Evolutionary conservation across 1,284 basidiomycete species (phyloP).

Genomic region (Apiotrichum brassicae): DNA sequence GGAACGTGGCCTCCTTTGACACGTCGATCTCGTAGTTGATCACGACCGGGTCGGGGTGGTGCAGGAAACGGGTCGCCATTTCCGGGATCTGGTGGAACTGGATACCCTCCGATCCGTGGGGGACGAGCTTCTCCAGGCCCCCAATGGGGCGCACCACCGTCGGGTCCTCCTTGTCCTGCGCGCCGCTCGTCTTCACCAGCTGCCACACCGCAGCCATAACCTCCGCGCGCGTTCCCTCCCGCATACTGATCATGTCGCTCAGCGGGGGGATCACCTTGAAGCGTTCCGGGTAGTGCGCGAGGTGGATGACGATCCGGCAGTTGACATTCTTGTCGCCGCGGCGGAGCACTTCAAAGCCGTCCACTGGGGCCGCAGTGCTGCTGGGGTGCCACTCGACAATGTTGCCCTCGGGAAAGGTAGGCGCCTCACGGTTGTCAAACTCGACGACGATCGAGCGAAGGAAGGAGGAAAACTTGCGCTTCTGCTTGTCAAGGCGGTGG

Average conservation of each 20-base stretch:
- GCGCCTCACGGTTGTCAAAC: constrained; percentile 69
- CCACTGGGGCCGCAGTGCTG: constrained; percentile 59
- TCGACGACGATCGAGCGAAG: constrained; percentile 81
- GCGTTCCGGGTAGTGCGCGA: constrained; percentile 80
- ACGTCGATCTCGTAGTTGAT: constrained; percentile 59
- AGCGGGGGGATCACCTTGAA: constrained; percentile 76
- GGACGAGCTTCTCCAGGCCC: constrained; percentile 54
- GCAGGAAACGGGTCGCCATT: constrained; percentile 70
- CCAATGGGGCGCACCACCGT: constrained; percentile 71
- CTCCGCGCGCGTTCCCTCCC: constrained; percentile 77
- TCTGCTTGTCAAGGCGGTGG: constrained; percentile 63
- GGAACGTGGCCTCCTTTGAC: constrained; percentile 41
- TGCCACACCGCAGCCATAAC: constrained; percentile 84
- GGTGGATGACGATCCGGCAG: constrained; percentile 70
- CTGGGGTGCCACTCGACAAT: constrained; percentile 52
- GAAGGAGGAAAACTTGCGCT: constrained; percentile 77
- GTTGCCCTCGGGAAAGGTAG: constrained; percentile 64
- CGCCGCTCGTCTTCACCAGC: constrained; percentile 77
- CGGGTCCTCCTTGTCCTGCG: constrained; percentile 86
- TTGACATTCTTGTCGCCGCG: constrained; percentile 73
- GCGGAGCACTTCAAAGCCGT: constrained; percentile 83
- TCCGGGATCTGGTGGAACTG: constrained; percentile 80
- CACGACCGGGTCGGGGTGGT: constrained; percentile 73
- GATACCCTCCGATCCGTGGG: constrained; percentile 57
- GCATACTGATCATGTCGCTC: constrained; percentile 67